Evolutionary conservation across 805 yeast genomes (phyloP), one percentile per base, ranked within the genome.

Genomic region (Tanozyma kutaoensis): DNA sequence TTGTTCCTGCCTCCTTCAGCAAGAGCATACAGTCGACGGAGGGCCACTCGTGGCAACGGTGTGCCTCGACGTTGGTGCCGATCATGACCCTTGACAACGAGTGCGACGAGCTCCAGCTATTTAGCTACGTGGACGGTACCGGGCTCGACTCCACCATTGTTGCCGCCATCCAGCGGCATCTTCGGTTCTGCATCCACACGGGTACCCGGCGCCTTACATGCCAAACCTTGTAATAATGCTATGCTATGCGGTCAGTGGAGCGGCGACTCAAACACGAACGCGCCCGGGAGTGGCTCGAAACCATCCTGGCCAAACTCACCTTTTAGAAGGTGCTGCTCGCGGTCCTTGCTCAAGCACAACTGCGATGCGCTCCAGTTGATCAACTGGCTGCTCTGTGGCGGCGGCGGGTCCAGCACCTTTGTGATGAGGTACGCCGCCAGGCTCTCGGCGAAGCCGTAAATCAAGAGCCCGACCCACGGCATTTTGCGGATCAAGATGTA

Each of bases 341-440:
- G 29, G 2, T 42, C 43, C 19, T 44, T 43, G 26, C 34, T 42
- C 58, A 58, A 55, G 6, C 54, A 42, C 22, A 54, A 29, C 28
- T 55, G 58, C n/a, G n/a, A n/a, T n/a, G n/a, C n/a, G n/a, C n/a
- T n/a, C n/a, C n/a, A n/a, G n/a, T n/a, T n/a, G n/a, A n/a, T n/a
- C n/a, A n/a, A n/a, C n/a, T n/a, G n/a, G n/a, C n/a, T n/a, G n/a
- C n/a, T n/a, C n/a, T n/a, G 17, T 7, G 17, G 17, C 4, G 58
- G 58, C 2, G 58, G 54, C 4, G 69, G 65, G 29, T 66, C 72
- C 2, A 72, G 52, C 11, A 72, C 50, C 38, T 68, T 67, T 5
- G 76, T 64, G 23, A 71, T 43, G 21, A 72, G 45, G 36, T 66
- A 67, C 2, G 74, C 77, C 13, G 66, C 53, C 16, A 66, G 58